Base-by-base conservation (phyloP, 805 yeast genomes). In the Pichia heedii region DNA sequence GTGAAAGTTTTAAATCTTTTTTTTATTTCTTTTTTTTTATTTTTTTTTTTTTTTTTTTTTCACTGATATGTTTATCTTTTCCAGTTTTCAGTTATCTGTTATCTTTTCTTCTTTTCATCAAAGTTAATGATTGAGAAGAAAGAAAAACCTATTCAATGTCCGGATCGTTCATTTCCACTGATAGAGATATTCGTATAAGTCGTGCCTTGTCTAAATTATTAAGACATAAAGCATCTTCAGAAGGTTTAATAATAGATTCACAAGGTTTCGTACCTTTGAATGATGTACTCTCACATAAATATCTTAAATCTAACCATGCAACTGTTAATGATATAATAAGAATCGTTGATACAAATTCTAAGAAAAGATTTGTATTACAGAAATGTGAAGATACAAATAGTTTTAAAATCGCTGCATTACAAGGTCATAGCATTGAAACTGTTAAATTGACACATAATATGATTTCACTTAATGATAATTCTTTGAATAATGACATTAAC, bases 191-290 rank as follows among this genome's bases (percentile, higher is more conserved):
- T 2, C n/a, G 34, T 3, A 78, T 88, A 16, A 86, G 96, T 7
- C 84, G 84, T 50, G 68, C 84, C 0, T 65, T 93, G 26, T 74
- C 95, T 6, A 80, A 82, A 52, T 66, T 93, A 2, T 71, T 90
- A 1, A 69, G 98, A n/a, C 98, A 90, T 56, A 86, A 84, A 4
- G 97, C 97, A 0, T 56, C 62, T 15, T 73, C 77, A 41, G 93
- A 86, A 52, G 70, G 73, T 0, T 61, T 93, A 13, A 50, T 65
- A 3, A 84, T 93, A 2, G 84, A 82, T 54, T 46, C 57, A 0
- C 64, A 74, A 22, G 98, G 98, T 0, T 88, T 73, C 61, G 73
- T 85, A 3, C 54, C 67, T 1, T 56, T 89, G 3, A 51, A 57
- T 0, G 76, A 70, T 7, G 48, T 93, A 1, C 64, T 90, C 12